These are phyloP conservation scores for Saussurea involucrata DNA, from an alignment of 129 eudicot genomes.

Conservation along the genomic window DNA sequence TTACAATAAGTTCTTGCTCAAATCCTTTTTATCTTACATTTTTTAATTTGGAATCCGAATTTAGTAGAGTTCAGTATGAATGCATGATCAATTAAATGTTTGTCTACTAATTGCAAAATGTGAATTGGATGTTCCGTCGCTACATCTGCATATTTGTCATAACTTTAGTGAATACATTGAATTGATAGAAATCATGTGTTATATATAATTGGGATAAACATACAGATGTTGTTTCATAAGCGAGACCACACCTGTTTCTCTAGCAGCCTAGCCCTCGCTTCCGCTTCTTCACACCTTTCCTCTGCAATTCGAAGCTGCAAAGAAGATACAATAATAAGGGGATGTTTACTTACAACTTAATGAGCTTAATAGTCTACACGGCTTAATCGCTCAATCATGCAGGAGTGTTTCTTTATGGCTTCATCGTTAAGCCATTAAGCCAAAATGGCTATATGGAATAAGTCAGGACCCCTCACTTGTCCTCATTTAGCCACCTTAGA, in stretches of 20 bases:
- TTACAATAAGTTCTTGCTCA: neutral
- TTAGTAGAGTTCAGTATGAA: neutral
- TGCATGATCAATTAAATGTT: neutral
- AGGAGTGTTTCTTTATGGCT: no score
- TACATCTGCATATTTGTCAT: neutral
- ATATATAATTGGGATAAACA: neutral
- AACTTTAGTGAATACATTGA: neutral
- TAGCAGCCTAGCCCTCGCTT: conserved; percentile 78
- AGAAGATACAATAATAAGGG: conserved; percentile 17
- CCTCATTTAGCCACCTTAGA: no score
- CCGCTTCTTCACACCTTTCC: conserved; percentile 69
- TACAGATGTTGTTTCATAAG: neutral
- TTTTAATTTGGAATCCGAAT: neutral
- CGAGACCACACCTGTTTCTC: conserved; percentile 65
- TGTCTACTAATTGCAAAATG: neutral
- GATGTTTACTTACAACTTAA: no score
- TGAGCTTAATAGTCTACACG: no score
- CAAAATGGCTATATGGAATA: no score
- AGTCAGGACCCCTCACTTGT: no score
- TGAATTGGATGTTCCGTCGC: neutral
- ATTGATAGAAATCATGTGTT: neutral
- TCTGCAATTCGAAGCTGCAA: conserved; percentile 78
- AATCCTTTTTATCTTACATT: neutral
- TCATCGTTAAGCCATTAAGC: no score
- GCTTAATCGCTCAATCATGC: no score